Evolutionary conservation across 2,329 filamentous ascomycete genomes (phyloP), one percentile per base, ranked within the genome.

Genomic region (Trichocomaceae sp.): DNA sequence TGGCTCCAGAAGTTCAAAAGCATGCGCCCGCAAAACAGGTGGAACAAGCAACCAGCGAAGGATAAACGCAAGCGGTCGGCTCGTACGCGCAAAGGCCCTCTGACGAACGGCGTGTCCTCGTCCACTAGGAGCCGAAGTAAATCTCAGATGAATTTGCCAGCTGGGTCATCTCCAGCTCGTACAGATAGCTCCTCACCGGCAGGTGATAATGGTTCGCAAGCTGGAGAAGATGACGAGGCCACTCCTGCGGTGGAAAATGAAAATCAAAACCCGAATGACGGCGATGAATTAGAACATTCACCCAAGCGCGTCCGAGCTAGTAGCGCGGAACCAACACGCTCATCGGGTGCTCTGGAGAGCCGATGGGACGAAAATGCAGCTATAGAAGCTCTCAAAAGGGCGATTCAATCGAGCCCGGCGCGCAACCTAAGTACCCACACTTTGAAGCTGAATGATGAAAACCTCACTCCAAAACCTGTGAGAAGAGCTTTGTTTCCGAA

Each of bases 1-100:
- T 99, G 90, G 90, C 85, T 99, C 62, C 84, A 85, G 58, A 97
- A 96, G 66, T 90, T 87, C 71, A 90, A 88, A 65, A 80, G 76
- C 22, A 93, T 95, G 76, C 85, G 93, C 8, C 93, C 93, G 2
- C 77, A 83, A 52, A 84, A 92, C 58, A 84, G 86, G 60, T 99
- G 92, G 92, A 86, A 86, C 60, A 88, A 83, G 59, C 79, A 77
- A 59, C 79, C 77, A 5, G 63, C 64, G n/a, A 69, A 67, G 53
- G 63, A 68, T 42, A 74, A 72, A 58, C 67, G 66, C 54, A 75
- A 75, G 61, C 68, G 73, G 17, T 63, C 66, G 10, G 62, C 66
- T 6, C 69, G 69, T 54, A 66, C 64, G 46, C 65, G 65, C 22
- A 71, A 69, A 47, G 66, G 67, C n/a, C 68, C 67, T 12, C 60